A percentile compares a stretch with the other conserved stretches of the same genome.
These are phyloP conservation scores for Papiliotrema flavescens DNA, from an alignment of 1,284 basidiomycete genomes.

Conservation along the genomic window DNA sequence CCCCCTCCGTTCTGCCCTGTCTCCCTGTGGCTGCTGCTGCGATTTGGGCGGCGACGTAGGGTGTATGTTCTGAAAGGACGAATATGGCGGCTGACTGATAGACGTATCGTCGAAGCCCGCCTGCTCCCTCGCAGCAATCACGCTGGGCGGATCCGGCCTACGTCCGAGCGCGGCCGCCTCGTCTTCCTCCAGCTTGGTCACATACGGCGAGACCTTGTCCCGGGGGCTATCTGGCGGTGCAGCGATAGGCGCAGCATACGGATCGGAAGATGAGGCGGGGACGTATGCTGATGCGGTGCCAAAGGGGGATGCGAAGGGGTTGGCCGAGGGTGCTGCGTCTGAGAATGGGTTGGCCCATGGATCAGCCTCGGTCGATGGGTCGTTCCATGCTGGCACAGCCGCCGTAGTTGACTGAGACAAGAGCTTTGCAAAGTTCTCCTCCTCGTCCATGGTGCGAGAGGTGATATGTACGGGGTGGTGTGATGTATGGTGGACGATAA, in stretches of 20 bases:
- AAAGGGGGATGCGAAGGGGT: conserved; percentile 11
- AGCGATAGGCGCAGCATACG: conserved; percentile 2
- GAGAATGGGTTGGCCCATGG: conserved; percentile 50
- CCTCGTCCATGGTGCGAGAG: conserved; percentile 36
- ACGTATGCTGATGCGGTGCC: conserved; percentile 5
- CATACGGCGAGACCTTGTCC: conserved; percentile 28
- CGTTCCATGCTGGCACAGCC: conserved; percentile 25
- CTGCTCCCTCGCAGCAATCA: conserved; percentile 41
- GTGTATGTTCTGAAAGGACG: neutral
- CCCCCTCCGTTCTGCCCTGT: neutral
- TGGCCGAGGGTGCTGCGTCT: conserved; percentile 15
- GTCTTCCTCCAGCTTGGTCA: conserved; percentile 23
- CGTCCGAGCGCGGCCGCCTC: conserved; percentile 1
- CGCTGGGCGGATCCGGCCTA: conserved; percentile 36
- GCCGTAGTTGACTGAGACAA: conserved; percentile 35
- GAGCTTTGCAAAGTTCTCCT: conserved; percentile 40
- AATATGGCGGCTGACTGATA: neutral
- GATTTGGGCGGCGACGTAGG: neutral
- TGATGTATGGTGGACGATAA: too few species aligned
- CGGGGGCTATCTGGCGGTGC: neutral
- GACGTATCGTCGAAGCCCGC: conserved; percentile 1
- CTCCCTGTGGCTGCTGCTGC: neutral
- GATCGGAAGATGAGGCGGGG: conserved; percentile 5
- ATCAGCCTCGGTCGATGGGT: conserved; percentile 12
- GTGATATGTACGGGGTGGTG: too few species aligned